Base-by-base conservation (phyloP, 1,139 yeast genomes). In the Yarrowia galli region DNA sequence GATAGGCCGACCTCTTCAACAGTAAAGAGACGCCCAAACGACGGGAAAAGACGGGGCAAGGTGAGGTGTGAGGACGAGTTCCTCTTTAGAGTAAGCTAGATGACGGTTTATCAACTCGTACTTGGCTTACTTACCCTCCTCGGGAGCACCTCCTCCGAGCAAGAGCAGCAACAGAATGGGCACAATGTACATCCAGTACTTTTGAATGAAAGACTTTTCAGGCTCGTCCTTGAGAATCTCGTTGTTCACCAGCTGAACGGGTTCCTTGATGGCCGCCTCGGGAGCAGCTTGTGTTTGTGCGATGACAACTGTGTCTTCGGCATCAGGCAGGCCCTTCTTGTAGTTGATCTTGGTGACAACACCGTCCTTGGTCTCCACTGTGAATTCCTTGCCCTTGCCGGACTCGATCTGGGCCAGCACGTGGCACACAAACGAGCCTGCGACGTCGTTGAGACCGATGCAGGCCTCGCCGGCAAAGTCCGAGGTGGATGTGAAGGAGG, bases 141-240 rank as follows among this genome's bases (percentile, higher is more conserved):
- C 66, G 7, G 38, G 68, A 18, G 46, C 69, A 9, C 75, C 75
- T n/a, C 77, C 76, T 22, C 73, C 68, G 2, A 75, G 60, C 69
- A 77, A 35, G 60, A 78, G 43, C 69, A 79, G 69, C 13, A 78
- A 64, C 7, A 73, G 71, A 16, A 73, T 67, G 0, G 81, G 81
- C 4, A 78, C 72, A 60, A 79, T 67, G 68, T 76, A 78, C 68
- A 76, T 72, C 80, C 82, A 79, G 71, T 79, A 79, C 70, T 79
- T 78, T 69, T 78, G 79, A 60, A 79, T 54, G 67, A 79, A 78
- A 18, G 79, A 67, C 71, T 76, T 74, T 46, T 73, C 75, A 1
- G 68, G 71, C 66, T 72, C 75, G 22, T 71, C 74, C 49, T 72
- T 18, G 28, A 40, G 35, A 22, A 73, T 68, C 49, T 75, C 71